These are phyloP conservation scores for Hibiscus syriacus DNA, from an alignment of 345 rosid genomes.

Conservation along the genomic window DNA sequence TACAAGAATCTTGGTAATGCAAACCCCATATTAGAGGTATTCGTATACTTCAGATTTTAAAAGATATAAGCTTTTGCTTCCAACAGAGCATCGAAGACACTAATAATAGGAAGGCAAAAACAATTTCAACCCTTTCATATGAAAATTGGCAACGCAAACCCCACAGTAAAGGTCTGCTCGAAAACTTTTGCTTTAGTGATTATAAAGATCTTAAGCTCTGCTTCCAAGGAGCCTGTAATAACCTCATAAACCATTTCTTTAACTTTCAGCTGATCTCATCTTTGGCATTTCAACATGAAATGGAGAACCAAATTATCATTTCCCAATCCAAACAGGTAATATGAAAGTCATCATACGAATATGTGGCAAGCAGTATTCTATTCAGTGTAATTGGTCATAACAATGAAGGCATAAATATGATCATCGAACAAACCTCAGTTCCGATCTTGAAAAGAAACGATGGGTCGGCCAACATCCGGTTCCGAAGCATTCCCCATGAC, in stretches of 20 bases:
- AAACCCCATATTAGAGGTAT: neutral
- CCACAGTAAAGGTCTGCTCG: too few species aligned
- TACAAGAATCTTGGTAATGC: neutral
- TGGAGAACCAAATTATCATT: neutral
- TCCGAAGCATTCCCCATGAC: constrained; percentile 69
- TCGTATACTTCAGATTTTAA: neutral
- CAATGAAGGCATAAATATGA: neutral
- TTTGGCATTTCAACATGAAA: neutral
- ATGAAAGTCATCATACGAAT: neutral
- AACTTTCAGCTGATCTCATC: neutral
- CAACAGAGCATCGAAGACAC: too few species aligned
- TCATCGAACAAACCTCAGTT: constrained; percentile 53
- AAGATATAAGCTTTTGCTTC: neutral
- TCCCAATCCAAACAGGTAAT: neutral
- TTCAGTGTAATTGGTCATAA: neutral
- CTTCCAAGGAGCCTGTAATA: too few species aligned
- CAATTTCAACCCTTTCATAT: neutral
- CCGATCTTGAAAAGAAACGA: constrained; percentile 85
- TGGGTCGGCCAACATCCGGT: constrained; percentile 91
- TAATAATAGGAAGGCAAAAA: neutral
- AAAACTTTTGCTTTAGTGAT: too few species aligned
- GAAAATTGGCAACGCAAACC: too few species aligned
- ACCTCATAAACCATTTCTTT: neutral
- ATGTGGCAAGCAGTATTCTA: neutral
- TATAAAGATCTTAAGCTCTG: too few species aligned